These are phyloP conservation scores for Beauveria sp. DNA, from an alignment of 2,329 filamentous ascomycete genomes.

Conservation along the genomic window DNA sequence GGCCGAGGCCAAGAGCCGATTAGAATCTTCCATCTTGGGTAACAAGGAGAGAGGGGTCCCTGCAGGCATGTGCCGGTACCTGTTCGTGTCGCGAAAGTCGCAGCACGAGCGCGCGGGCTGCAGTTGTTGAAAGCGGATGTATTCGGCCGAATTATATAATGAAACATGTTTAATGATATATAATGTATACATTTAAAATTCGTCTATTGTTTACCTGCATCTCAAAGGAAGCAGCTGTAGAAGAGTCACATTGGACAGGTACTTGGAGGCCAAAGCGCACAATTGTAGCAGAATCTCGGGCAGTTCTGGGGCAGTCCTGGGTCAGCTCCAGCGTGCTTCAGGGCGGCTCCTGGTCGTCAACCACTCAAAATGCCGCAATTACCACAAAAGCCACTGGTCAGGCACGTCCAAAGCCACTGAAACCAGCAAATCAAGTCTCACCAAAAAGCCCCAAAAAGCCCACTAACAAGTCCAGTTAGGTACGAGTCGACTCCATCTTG, in stretches of 20 bases:
- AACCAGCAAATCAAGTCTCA: background rate
- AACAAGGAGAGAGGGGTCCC: background rate
- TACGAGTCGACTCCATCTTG: background rate
- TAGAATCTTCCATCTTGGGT: background rate
- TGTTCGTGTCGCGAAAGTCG: background rate
- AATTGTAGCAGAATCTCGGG: background rate
- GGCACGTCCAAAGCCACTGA: background rate
- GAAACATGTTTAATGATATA: no score
- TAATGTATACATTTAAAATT: no score
- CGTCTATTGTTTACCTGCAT: no score
- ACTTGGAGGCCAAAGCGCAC: background rate
- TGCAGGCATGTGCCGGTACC: background rate
- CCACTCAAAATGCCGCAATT: slow-evolving; percentile 1
- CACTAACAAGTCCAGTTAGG: background rate
- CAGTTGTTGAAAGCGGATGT: background rate
- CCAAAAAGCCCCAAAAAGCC: background rate
- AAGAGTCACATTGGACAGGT: no score
- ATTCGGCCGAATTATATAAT: background rate
- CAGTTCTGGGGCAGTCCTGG: no score
- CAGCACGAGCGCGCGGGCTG: background rate
- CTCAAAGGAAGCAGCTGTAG: no score
- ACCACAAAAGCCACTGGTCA: background rate
- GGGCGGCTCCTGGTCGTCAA: background rate
- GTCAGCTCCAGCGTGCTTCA: no score
- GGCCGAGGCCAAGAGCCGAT: slow-evolving; percentile 7